A percentile compares a stretch with the other conserved stretches of the same genome.
Conservation (phyloP, 1,284 basidiomycete genomes). For the Trametes polyzona region DNA sequence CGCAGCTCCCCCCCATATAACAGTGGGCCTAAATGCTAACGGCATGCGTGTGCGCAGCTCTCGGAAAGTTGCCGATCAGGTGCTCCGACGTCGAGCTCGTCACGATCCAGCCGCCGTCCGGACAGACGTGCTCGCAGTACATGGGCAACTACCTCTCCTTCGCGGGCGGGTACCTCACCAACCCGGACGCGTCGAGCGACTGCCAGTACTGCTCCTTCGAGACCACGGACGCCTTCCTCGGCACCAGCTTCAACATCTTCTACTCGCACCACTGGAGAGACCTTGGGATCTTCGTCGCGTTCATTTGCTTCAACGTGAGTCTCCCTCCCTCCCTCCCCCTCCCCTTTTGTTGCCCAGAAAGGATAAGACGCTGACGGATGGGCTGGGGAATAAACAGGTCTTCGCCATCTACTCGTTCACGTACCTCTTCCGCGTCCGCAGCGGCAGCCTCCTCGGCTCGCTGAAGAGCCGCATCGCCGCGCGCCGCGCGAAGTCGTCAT, state of each 20-base stretch:
- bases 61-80: constrained; percentile 46
- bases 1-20: not conserved
- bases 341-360: not conserved
- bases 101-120: constrained; percentile 59
- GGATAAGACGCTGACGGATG: not conserved
- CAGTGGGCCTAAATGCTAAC: too few species aligned
- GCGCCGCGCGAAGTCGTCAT: constrained; percentile 10
- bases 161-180: constrained; percentile 69
- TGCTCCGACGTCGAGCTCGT: constrained; percentile 50
- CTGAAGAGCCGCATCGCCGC: constrained; percentile 13
- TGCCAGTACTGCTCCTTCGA: constrained; percentile 62
- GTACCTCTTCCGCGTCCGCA: constrained; percentile 23
- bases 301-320: constrained; percentile 63
- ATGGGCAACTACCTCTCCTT: constrained; percentile 56
- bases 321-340: not conserved
- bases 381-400: constrained; percentile 31
- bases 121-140: constrained; percentile 65
- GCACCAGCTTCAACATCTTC: constrained; percentile 53
- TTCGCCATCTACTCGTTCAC: constrained; percentile 36
- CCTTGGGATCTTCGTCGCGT: constrained; percentile 66
- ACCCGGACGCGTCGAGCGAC: constrained; percentile 53
- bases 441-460: constrained; percentile 18
- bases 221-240: constrained; percentile 63
- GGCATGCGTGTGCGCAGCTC: constrained; percentile 25
- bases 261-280: constrained; percentile 65